Conservation (phyloP, 129 eudicot species). For the Logfia minima region DNA sequence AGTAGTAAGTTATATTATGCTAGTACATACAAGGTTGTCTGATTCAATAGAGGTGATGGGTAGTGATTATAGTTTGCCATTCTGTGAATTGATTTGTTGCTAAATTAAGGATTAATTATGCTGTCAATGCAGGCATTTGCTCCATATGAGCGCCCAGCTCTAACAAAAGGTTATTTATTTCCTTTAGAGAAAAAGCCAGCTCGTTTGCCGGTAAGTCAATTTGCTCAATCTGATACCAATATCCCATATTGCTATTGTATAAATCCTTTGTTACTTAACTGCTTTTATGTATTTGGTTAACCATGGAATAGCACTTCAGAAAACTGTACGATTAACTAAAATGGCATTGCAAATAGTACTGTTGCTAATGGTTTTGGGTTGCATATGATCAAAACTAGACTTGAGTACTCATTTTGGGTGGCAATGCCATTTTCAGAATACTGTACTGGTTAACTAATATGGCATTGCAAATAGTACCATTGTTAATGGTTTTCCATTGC, state of each 20-base stretch:
- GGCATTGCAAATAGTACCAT: background rate
- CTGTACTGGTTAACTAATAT: background rate
- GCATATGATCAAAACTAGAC: constrained; percentile 9
- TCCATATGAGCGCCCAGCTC: constrained; percentile 96
- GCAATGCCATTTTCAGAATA: background rate
- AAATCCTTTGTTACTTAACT: background rate
- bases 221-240: background rate
- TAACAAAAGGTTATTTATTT: constrained; percentile 87
- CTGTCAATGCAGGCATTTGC: constrained; percentile 67
- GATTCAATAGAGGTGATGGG: background rate
- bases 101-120: background rate
- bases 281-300: background rate
- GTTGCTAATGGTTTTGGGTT: constrained; percentile 18
- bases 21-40: background rate
- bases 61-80: background rate
- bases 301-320: background rate
- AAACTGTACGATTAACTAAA: background rate
- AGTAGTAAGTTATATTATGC: background rate
- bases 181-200: constrained; percentile 92
- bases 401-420: constrained; percentile 9
- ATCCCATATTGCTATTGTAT: background rate
- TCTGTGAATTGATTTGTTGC: background rate
- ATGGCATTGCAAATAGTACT: background rate
- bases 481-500: background rate
- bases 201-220: constrained; percentile 78